phyloP scores from a whole-genome alignment of 768 basidiomycete genomes.

The Russula virescens region DNA sequence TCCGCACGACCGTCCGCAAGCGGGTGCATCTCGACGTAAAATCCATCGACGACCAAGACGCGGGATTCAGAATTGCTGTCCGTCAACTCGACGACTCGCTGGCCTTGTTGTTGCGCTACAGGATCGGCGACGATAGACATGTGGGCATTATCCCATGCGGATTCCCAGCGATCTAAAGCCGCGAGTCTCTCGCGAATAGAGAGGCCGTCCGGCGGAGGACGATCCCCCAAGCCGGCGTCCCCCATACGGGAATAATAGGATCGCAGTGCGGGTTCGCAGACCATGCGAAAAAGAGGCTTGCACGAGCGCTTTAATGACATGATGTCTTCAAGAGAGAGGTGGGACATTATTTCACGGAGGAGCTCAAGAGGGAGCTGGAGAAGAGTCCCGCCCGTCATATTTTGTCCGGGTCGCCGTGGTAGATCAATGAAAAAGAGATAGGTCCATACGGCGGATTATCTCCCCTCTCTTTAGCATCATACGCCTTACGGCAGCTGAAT shows the following conservation, averaged over 20 bases:
- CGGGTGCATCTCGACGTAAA: neutral
- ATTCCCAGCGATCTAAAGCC: neutral
- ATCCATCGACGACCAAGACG: neutral
- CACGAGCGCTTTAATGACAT: neutral
- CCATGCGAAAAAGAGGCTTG: neutral
- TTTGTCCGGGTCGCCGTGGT: neutral
- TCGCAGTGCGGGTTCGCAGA: neutral
- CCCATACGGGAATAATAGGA: neutral
- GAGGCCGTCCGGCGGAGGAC: neutral
- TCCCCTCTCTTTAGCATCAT: too few species aligned
- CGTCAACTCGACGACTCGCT: neutral
- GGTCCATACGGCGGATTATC: too few species aligned
- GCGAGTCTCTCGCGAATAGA: neutral
- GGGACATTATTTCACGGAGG: neutral
- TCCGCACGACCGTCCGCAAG: neutral
- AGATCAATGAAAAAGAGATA: too few species aligned
- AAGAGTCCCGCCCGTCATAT: neutral
- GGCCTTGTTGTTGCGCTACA: too few species aligned
- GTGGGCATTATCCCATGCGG: neutral
- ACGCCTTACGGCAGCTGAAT: too few species aligned
- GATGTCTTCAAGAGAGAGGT: neutral
- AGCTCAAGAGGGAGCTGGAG: slow-evolving; percentile 2
- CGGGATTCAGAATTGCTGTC: neutral
- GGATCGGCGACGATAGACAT: neutral
- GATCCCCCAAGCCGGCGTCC: neutral